Conservation (phyloP, 2,329 filamentous ascomycete species). For the Aspergillus tanneri region DNA sequence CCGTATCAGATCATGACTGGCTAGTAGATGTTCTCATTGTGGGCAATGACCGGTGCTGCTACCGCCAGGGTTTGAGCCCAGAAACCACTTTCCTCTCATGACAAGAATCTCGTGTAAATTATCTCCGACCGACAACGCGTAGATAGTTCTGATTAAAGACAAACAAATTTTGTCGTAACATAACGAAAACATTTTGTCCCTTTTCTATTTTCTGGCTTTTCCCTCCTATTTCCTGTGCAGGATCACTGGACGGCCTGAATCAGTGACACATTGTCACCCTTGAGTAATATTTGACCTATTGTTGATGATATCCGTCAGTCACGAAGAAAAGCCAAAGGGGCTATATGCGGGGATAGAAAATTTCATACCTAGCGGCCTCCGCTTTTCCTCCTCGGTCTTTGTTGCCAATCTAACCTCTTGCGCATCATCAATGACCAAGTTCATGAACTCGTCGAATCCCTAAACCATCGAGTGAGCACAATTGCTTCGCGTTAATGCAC, state of each 20-base stretch:
- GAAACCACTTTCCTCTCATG: constrained; percentile 20
- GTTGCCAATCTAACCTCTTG: constrained; percentile 85
- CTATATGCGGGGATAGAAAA: neutral
- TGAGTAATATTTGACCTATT: constrained; percentile 77
- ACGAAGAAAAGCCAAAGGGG: neutral
- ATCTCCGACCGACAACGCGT: constrained; percentile 19
- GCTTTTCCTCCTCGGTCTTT: constrained; percentile 75
- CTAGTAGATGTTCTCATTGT: constrained; percentile 74
- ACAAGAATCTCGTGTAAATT: constrained; percentile 21
- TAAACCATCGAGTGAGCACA: constrained; percentile 39
- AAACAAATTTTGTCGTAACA: constrained; percentile 13
- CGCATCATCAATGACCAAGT: constrained; percentile 92
- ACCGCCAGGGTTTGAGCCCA: constrained; percentile 28
- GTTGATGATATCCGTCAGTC: neutral
- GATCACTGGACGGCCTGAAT: constrained; percentile 59
- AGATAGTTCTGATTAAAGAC: constrained; percentile 16
- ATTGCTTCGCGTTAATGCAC: constrained; percentile 1
- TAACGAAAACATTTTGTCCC: constrained; percentile 8
- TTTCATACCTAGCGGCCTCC: constrained; percentile 71
- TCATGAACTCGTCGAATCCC: constrained; percentile 99
- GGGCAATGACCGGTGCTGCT: constrained; percentile 63
- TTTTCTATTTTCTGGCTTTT: constrained; percentile 11
- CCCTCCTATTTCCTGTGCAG: constrained; percentile 4
- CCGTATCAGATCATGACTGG: constrained; percentile 74
- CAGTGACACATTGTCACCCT: constrained; percentile 83